Evolutionary conservation across 208 protist species (phyloP), one percentile per base, ranked within the genome.

Genomic region (Porcisia hertigi): DNA sequence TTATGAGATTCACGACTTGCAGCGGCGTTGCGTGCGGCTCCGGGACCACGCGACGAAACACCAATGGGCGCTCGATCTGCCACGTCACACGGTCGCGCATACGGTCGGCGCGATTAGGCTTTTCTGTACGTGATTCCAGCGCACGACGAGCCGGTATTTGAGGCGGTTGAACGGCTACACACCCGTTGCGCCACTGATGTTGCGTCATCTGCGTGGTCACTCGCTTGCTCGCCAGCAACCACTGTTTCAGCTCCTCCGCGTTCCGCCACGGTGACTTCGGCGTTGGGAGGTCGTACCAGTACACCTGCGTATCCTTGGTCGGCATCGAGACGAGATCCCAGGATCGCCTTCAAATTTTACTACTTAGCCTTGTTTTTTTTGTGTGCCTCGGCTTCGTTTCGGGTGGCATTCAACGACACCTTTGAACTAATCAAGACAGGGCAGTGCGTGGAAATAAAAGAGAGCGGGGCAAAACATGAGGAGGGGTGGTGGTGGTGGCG

Each of bases 21-120:
- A 94, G 82, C 52, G 88, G 86, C 2, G 87, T 87, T 49, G 91
- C 80, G 76, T 87, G 47, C 3, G 82, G 90, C 63, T 94, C 90
- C 8, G 83, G 65, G 5, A 92, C 85, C 57, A 89, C 78, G 39
- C 82, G 78, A 52, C 58, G 83, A 65, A 83, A 69, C 5, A 83
- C 49, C 47, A 30, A 8, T n/a, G 57, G 55, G n/a, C 62, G n/a
- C 53, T 86, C 78, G 3, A 73, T 54, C 52, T 60, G 65, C 36
- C 47, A 20, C n/a, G 36, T 58, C 18, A 9, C n/a, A 39, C 71
- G 71, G 25, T 36, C 25, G 20, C 59, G 64, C 71, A 49, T 4
- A 54, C 25, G 43, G 25, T 53, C 47, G 47, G 47, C 30, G 14
- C 43, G 47, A 14, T 8, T 53, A 14, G 23, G 5, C 47, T 36